Evolutionary conservation across 139 green algal species (phyloP).

Genomic region (Tetradesmus lagerheimii): DNA sequence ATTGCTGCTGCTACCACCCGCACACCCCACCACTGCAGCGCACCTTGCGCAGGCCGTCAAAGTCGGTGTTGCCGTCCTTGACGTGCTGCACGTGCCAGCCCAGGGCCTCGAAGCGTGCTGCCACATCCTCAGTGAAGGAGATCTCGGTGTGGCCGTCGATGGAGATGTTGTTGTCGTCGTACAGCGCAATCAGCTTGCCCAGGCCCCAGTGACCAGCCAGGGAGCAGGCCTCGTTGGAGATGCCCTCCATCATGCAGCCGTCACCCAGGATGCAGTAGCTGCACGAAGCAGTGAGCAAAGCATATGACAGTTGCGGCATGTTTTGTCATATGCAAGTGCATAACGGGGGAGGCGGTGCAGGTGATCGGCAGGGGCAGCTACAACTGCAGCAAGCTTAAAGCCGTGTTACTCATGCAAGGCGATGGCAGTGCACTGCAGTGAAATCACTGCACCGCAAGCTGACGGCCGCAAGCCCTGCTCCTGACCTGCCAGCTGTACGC

Average conservation of each 20-base stretch:
- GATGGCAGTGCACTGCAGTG: background rate
- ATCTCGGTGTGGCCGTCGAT: conserved; percentile 99
- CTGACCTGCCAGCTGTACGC: background rate
- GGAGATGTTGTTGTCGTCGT: conserved; percentile 99
- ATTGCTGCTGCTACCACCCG: too few species aligned
- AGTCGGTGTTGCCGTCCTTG: conserved; percentile 96
- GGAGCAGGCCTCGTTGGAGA: conserved; percentile 97
- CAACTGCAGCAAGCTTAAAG: background rate
- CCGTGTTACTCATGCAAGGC: too few species aligned
- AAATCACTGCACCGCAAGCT: too few species aligned
- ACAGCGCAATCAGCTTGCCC: conserved; percentile 99
- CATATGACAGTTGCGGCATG: background rate
- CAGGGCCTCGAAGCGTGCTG: conserved; percentile 90
- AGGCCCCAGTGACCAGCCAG: conserved; percentile 98
- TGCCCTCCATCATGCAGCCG: conserved; percentile 99
- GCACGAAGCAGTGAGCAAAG: conserved; percentile 5
- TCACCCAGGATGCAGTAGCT: conserved; percentile 98
- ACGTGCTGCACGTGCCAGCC: conserved; percentile 89
- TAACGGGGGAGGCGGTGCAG: background rate
- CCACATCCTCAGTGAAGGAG: conserved; percentile 99
- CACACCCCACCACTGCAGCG: too few species aligned
- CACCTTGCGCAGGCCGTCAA: conserved; percentile 86
- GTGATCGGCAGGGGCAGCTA: background rate
- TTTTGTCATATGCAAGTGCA: too few species aligned
- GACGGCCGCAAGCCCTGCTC: too few species aligned